These are phyloP conservation scores for Ceratobasidium sp. DNA, from an alignment of 1,284 basidiomycete species.

Conservation along the genomic window DNA sequence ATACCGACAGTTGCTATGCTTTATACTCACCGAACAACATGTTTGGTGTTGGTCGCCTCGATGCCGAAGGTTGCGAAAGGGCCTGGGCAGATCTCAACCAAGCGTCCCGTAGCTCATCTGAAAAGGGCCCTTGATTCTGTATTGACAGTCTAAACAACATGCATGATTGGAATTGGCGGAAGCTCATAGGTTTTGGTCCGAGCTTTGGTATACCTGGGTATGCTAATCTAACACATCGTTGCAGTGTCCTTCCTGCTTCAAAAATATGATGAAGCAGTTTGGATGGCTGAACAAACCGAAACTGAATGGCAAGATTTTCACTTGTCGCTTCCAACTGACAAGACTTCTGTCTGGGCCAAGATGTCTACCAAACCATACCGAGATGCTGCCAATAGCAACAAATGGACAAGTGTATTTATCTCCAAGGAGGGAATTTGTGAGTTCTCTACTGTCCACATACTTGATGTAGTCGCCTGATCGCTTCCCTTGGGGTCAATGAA, in stretches of 20 bases:
- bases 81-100: background rate
- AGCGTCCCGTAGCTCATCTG: background rate
- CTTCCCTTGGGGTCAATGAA: too few relatives aligned
- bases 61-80: background rate
- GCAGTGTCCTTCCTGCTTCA: background rate
- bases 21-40: conserved; percentile 1
- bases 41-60: background rate
- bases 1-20: background rate
- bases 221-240: too few relatives aligned
- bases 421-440: background rate
- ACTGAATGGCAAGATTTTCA: background rate
- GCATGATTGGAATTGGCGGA: conserved; percentile 4
- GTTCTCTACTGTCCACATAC: background rate
- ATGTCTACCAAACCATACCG: background rate
- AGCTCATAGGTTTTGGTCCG: background rate
- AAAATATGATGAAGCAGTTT: background rate
- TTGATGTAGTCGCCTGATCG: too few relatives aligned
- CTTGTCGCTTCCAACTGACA: background rate
- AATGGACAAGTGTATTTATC: conserved; percentile 4
- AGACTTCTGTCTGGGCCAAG: background rate
- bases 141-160: background rate
- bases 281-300: background rate
- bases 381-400: background rate
- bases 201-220: too few relatives aligned
- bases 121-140: background rate